Evolutionary conservation across 164 flowering plant genomes (phyloP).

Genomic region (Vitis riparia): DNA sequence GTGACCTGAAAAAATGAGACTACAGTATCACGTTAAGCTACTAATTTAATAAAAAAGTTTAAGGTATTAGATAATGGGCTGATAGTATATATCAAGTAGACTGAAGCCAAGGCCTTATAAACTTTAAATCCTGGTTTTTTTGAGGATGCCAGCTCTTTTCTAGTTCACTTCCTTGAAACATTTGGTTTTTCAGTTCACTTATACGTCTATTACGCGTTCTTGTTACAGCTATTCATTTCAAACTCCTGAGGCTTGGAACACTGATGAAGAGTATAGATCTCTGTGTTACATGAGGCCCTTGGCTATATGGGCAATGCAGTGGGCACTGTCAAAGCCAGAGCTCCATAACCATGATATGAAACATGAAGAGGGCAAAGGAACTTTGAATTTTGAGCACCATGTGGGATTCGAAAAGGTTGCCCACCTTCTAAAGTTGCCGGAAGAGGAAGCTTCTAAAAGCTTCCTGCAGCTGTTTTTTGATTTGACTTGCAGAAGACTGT

Average conservation of each 20-base stretch:
- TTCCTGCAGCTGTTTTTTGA: constrained; percentile 48
- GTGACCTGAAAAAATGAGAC: too few relatives aligned
- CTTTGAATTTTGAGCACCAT: constrained; percentile 23
- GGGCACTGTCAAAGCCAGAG: constrained; percentile 61
- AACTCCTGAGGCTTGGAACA: constrained; percentile 78
- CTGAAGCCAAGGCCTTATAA: too few relatives aligned
- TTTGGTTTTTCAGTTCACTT: not conserved
- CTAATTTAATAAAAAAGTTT: too few relatives aligned
- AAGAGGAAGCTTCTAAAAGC: constrained; percentile 38
- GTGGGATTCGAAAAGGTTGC: constrained; percentile 63
- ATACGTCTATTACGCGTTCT: not conserved
- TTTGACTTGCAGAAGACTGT: constrained; percentile 46
- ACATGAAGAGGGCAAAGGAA: constrained; percentile 21
- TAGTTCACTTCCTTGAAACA: too few relatives aligned
- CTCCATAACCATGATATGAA: constrained; percentile 23
- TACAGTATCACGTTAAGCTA: too few relatives aligned
- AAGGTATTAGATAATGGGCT: too few relatives aligned
- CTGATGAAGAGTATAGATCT: constrained; percentile 54
- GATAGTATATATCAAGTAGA: too few relatives aligned
- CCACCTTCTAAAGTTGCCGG: constrained; percentile 50
- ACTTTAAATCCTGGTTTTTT: too few relatives aligned
- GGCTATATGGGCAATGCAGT: constrained; percentile 88
- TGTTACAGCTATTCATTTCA: constrained; percentile 65
- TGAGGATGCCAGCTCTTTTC: too few relatives aligned
- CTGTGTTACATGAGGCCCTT: constrained; percentile 78